Evolutionary conservation across 352 stramenopile species (phyloP).

Genomic region (Albugo laibachii): DNA sequence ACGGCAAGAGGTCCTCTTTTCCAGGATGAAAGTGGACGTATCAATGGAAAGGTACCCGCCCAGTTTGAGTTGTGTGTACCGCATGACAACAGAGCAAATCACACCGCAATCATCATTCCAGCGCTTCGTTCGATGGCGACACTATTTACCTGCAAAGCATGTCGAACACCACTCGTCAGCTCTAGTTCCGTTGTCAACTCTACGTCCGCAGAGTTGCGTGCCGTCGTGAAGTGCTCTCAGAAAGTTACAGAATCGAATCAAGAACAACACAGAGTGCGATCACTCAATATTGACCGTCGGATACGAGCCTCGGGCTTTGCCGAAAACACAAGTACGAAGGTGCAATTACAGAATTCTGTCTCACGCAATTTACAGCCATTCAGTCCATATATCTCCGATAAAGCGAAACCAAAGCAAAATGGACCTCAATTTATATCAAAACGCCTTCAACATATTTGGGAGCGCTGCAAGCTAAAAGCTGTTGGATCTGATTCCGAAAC

Average conservation of each 20-base stretch:
- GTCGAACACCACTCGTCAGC: constrained; percentile 36
- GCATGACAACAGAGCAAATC: constrained; percentile 1
- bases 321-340: not conserved
- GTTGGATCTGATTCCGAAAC: too few relatives aligned
- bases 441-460: too few relatives aligned
- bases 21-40: not conserved
- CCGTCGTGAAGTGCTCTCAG: not conserved
- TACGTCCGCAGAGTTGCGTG: not conserved
- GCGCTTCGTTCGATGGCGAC: constrained; percentile 49
- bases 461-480: too few relatives aligned
- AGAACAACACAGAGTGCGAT: constrained; percentile 1
- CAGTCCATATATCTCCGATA: too few relatives aligned
- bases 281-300: not conserved
- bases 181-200: constrained; percentile 25
- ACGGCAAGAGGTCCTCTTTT: constrained; percentile 1
- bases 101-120: constrained; percentile 28
- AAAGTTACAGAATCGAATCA: constrained; percentile 1
- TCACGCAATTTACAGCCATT: too few relatives aligned
- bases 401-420: too few relatives aligned
- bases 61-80: constrained; percentile 15
- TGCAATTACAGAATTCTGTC: not conserved
- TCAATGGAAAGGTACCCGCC: not conserved
- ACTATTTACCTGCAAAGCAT: constrained; percentile 37
- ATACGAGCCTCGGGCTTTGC: constrained; percentile 3
- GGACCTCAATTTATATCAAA: too few relatives aligned